A percentile compares a stretch with the other conserved stretches of the same genome.
Conservation (phyloP, 2,329 filamentous ascomycete genomes). For the Cercospora sojina region DNA sequence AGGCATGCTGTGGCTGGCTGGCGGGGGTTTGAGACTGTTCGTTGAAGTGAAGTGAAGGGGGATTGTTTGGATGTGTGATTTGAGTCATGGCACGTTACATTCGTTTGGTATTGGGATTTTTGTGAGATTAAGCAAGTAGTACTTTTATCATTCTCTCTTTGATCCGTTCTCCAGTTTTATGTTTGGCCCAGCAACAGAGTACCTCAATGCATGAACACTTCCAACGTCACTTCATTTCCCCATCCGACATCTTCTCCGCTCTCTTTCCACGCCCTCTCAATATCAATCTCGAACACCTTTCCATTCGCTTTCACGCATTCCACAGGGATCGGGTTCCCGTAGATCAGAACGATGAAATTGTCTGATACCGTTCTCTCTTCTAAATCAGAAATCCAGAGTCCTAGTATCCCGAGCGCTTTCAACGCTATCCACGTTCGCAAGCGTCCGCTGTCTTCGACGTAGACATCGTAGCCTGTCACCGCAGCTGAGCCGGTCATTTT, state of each 20-base stretch:
- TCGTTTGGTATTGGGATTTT: background rate
- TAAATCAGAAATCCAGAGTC: constrained; percentile 75
- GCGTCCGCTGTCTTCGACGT: constrained; percentile 58
- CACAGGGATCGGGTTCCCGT: constrained; percentile 66
- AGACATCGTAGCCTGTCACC: constrained; percentile 62
- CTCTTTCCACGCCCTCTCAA: constrained; percentile 73
- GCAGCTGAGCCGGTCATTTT: constrained; percentile 91
- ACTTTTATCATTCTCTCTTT: background rate
- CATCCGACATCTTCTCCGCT: constrained; percentile 68
- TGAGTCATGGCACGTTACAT: background rate
- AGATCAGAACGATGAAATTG: constrained; percentile 56
- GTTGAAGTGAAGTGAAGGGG: background rate
- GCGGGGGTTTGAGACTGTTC: background rate
- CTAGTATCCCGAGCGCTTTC: constrained; percentile 76
- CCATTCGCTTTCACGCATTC: constrained; percentile 58
- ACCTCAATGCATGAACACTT: constrained; percentile 55
- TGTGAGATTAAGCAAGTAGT: background rate
- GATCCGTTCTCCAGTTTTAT: no score
- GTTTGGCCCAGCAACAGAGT: no score
- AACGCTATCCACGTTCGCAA: constrained; percentile 66
- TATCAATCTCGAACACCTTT: constrained; percentile 72
- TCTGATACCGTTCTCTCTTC: constrained; percentile 47
- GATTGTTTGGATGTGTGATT: background rate
- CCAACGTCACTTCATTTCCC: constrained; percentile 76
- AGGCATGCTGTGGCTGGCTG: background rate